A percentile compares a stretch with the other conserved stretches of the same genome.
Evolutionary conservation across 768 basidiomycete genomes (phyloP).

Genomic region (Guyanaporus albipodus): DNA sequence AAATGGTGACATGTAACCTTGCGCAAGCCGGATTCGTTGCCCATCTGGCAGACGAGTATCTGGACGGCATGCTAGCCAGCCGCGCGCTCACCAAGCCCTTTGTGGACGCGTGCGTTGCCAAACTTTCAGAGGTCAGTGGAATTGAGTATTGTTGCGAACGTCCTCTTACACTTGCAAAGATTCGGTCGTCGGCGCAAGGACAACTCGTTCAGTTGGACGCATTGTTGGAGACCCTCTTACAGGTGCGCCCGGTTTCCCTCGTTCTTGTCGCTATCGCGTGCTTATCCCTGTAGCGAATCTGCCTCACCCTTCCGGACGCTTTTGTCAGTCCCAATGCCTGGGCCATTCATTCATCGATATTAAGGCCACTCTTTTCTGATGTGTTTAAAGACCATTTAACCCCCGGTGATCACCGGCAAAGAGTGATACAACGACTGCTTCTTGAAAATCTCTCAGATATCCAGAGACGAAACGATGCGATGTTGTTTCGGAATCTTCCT

Average conservation of each 20-base stretch:
- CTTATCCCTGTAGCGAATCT: constrained; percentile 48
- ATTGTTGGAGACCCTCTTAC: constrained; percentile 53
- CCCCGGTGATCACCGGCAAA: constrained; percentile 30
- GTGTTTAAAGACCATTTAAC: constrained; percentile 28
- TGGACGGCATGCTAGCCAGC: constrained; percentile 61
- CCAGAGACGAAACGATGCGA: constrained; percentile 72
- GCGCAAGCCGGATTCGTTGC: constrained; percentile 78
- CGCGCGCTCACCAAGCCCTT: constrained; percentile 70
- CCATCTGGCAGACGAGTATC: constrained; percentile 75
- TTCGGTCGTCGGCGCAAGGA: constrained; percentile 51
- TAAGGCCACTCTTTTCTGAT: constrained; percentile 39
- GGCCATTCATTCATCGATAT: constrained; percentile 45
- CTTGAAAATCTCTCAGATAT: constrained; percentile 65
- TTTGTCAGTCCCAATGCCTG: constrained; percentile 73
- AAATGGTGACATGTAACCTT: constrained; percentile 72
- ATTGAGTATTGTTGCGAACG: not conserved
- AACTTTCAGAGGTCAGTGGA: constrained; percentile 58
- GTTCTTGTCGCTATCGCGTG: not conserved
- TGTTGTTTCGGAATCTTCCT: constrained; percentile 68
- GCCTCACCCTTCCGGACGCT: constrained; percentile 67
- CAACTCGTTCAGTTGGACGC: constrained; percentile 51
- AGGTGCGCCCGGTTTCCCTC: constrained; percentile 40
- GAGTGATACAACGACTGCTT: constrained; percentile 46
- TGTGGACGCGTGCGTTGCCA: constrained; percentile 64
- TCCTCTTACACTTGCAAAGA: constrained; percentile 36